phyloP scores from a whole-genome alignment of 345 rosid species.

The Physaria fendleri region DNA sequence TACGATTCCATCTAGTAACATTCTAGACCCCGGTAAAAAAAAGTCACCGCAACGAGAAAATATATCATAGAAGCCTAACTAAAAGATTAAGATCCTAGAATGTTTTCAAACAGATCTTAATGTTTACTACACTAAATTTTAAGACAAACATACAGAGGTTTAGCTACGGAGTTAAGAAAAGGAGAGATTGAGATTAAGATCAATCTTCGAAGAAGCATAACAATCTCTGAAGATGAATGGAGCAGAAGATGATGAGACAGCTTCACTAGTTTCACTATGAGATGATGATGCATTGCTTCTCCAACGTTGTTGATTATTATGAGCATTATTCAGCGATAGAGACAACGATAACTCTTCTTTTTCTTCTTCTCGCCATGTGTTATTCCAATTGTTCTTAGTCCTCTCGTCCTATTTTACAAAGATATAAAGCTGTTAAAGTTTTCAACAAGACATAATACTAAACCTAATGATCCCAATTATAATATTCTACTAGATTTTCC shows the following conservation, averaged over 20 bases:
- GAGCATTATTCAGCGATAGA: slow-evolving; percentile 20
- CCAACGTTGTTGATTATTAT: slow-evolving; percentile 11
- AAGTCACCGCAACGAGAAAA: not conserved
- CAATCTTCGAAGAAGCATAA: slow-evolving; percentile 28
- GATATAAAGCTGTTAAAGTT: not conserved
- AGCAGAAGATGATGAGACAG: slow-evolving; percentile 20
- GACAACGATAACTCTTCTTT: slow-evolving; percentile 19
- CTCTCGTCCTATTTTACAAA: slow-evolving; percentile 9
- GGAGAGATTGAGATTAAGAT: slow-evolving; percentile 31
- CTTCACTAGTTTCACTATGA: slow-evolving; percentile 23
- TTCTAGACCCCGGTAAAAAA: not conserved
- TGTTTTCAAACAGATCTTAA: not conserved
- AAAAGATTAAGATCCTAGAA: not conserved
- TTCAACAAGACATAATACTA: no score
- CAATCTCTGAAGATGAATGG: slow-evolving; percentile 26
- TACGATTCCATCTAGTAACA: not conserved
- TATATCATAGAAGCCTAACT: not conserved
- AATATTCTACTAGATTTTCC: no score
- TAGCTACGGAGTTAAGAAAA: slow-evolving; percentile 23
- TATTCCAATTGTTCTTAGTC: slow-evolving; percentile 12
- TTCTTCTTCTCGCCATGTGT: slow-evolving; percentile 16
- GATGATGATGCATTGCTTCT: slow-evolving; percentile 28
- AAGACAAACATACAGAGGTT: not conserved
- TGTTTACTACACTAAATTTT: slow-evolving; percentile 6
- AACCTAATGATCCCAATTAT: no score